Evolutionary conservation across 345 rosid species (phyloP), one percentile per base, ranked within the genome.

Genomic region (Citrus medica): DNA sequence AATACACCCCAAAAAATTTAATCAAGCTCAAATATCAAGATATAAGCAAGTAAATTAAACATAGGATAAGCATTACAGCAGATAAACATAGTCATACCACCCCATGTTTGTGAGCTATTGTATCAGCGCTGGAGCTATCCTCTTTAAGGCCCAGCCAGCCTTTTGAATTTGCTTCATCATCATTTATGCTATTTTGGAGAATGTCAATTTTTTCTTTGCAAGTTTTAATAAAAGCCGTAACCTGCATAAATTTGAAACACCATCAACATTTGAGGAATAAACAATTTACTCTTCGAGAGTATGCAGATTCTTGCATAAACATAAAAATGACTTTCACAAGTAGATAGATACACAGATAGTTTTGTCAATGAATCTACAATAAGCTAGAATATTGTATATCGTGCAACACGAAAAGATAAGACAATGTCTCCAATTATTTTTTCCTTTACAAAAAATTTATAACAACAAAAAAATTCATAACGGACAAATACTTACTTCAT

Each of bases 21-120:
- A 55, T 32, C 42, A 55, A 55, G 63, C 22, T 53, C 1, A 24
- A 28, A 48, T 17, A 67, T 60, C 63, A 60, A 27, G 56, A 59
- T 60, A 32, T 13, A 64, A 8, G 32, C 30, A 55, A 68, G 38
- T 37, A 38, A 67, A 66, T 67, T 60, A 58, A 73, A 10, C 32
- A 17, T 10, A 12, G 12, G 51, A 22, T 65, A 17, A 25, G 58
- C 28, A 9, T 55, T 59, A n/a, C 1, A 53, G 74, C 67, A 35
- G 68, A 67, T 22, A 67, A 42, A 75, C 24, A 48, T 3, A 59
- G 37, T 35, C 55, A 81, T 90, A 96, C 98, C 97, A 91, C 99
- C 69, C 99, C 99, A 84, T 93, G 97, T 85, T 94, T 91, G 84
- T 94, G 98, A 53, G 98, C 96, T 78, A 92, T 79, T 19, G 95